A percentile compares a stretch with the other conserved stretches of the same genome.
These are phyloP conservation scores for Penicillium silybi DNA, from an alignment of 495 filamentous ascomycete genomes.

Conservation along the genomic window DNA sequence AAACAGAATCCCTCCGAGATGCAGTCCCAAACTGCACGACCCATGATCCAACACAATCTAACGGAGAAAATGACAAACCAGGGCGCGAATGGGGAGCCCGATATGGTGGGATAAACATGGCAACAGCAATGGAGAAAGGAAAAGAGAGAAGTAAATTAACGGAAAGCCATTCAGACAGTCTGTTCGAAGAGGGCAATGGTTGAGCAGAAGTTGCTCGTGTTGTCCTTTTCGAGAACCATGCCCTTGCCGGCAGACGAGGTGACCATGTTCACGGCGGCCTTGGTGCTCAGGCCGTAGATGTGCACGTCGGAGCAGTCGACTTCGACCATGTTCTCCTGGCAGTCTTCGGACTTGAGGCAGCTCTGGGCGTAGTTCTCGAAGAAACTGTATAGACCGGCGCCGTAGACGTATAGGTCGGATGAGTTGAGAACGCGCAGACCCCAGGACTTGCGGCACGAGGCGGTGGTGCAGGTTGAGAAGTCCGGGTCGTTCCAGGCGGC, in stretches of 20 bases:
- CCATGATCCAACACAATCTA: slow-evolving; percentile 2
- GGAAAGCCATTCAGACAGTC: slow-evolving; percentile 8
- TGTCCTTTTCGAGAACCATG: slow-evolving; percentile 60
- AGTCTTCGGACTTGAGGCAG: slow-evolving; percentile 70
- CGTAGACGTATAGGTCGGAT: slow-evolving; percentile 66
- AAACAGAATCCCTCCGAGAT: slow-evolving; percentile 4
- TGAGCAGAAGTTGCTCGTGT: slow-evolving; percentile 70
- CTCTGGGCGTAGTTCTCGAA: slow-evolving; percentile 82
- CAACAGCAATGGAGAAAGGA: neutral
- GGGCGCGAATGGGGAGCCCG: neutral
- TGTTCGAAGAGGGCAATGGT: slow-evolving; percentile 64
- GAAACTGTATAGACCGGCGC: slow-evolving; percentile 80
- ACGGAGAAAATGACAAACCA: slow-evolving; percentile 2
- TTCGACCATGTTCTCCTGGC: slow-evolving; percentile 84
- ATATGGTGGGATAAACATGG: neutral
- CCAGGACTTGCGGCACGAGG: slow-evolving; percentile 75
- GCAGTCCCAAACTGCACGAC: neutral
- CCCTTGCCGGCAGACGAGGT: slow-evolving; percentile 45
- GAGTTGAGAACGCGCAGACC: slow-evolving; percentile 75
- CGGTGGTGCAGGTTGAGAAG: slow-evolving; percentile 60
- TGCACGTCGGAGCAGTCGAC: slow-evolving; percentile 70
- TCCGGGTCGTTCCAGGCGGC: slow-evolving; percentile 67
- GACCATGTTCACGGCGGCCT: slow-evolving; percentile 85
- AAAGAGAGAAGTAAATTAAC: slow-evolving; percentile 1
- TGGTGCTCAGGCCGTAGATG: slow-evolving; percentile 79